Evolutionary conservation across 2,329 filamentous ascomycete genomes (phyloP), one percentile per base, ranked within the genome.

Genomic region (Rosellinia necatrix): DNA sequence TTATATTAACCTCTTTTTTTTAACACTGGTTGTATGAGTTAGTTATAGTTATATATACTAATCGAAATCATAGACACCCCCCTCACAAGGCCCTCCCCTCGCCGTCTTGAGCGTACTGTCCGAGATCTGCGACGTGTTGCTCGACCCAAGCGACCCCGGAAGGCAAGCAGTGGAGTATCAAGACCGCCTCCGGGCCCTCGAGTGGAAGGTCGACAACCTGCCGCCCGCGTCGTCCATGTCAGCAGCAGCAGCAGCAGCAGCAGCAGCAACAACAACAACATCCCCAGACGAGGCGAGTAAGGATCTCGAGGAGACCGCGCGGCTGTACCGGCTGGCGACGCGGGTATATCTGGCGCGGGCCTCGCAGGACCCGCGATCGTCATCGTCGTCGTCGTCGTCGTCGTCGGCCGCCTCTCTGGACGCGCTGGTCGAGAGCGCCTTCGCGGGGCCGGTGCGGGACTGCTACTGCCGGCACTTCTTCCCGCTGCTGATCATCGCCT

Each of bases 401-500:
- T 63, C 70, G 19, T 34, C 63, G 2, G 5, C 59, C 0, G 30
- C 49, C 1, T 38, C 64, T 2, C 46, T 74, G 0, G 65, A 69
- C 3, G 19, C 41, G 5, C 25, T 65, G 19, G 43, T 65, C 21
- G 63, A 60, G 19, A 21, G 22, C 12, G 62, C 57, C 1, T 70
- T 68, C 32, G 24, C 53, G 4, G 66, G 44, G 1, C 49, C 46
- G 1, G 19, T 59, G 1, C 35, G 27, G 12, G 15, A 24, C 2
- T 51, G 34, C 15, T 52, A 9, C 24, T 74, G 72, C 24, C 49
- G 61, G 8, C 71, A 72, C 54, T 69, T 71, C 50, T 74, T 74
- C 4, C 72, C 72, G 0, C 35, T 74, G 1, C 63, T 74, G 13
- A 70, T 74, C 17, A 42, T 75, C 0, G 69, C 66, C 9, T 72